A percentile compares a stretch with the other conserved stretches of the same genome.
phyloP scores from a whole-genome alignment of 2,329 filamentous ascomycete genomes.

The Aureobasidium sp. region DNA sequence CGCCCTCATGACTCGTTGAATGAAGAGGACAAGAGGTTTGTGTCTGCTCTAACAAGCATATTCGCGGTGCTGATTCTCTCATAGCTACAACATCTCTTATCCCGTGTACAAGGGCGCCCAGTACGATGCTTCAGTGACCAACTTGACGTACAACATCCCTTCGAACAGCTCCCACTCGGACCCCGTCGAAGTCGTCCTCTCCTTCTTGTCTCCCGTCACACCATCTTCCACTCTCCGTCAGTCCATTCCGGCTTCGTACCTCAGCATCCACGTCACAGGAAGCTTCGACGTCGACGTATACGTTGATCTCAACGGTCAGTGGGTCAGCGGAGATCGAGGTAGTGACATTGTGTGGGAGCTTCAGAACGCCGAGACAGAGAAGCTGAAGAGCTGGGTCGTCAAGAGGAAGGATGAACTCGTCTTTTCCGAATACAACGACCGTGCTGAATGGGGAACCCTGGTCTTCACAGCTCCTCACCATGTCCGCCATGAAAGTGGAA shows the following conservation, averaged over 20 bases:
- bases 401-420: slow-evolving; percentile 55
- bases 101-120: slow-evolving; percentile 54
- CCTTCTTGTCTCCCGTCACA: slow-evolving; percentile 71
- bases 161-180: slow-evolving; percentile 30
- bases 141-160: slow-evolving; percentile 57
- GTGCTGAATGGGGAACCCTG: slow-evolving; percentile 76
- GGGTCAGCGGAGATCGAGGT: slow-evolving; percentile 69
- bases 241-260: slow-evolving; percentile 73
- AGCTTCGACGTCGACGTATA: slow-evolving; percentile 47
- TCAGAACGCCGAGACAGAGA: slow-evolving; percentile 32
- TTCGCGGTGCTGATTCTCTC: background rate
- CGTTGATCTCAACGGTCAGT: slow-evolving; percentile 52
- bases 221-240: slow-evolving; percentile 74
- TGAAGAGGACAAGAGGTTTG: slow-evolving; percentile 33
- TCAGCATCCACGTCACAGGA: slow-evolving; percentile 64
- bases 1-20: slow-evolving; percentile 58
- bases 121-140: slow-evolving; percentile 65
- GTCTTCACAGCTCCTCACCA: slow-evolving; percentile 67
- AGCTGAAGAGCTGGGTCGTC: slow-evolving; percentile 59
- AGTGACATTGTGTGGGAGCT: slow-evolving; percentile 66
- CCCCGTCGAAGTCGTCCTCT: slow-evolving; percentile 51
- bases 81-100: slow-evolving; percentile 51
- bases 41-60: background rate
- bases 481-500: slow-evolving; percentile 63
- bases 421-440: slow-evolving; percentile 68